These are phyloP conservation scores for Candida piceae DNA, from an alignment of 805 yeast genomes.

Conservation along the genomic window DNA sequence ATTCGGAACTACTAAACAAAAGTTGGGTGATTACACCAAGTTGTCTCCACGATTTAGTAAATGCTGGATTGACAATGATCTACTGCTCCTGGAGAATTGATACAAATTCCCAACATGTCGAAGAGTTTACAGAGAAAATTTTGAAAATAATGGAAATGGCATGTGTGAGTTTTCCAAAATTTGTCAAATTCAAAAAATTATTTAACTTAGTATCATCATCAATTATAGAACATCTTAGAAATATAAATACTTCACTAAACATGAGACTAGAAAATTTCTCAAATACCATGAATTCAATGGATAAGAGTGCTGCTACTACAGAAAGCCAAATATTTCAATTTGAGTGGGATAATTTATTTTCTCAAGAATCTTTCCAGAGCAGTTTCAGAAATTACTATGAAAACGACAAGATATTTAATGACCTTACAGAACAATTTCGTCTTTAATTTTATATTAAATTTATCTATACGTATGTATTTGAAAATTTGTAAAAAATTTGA, in stretches of 20 bases:
- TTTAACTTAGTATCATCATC: conserved; percentile 14
- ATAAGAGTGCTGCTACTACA: background rate
- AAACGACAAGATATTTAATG: conserved; percentile 10
- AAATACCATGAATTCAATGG: conserved; percentile 1
- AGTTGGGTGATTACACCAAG: conserved; percentile 17
- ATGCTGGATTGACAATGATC: conserved; percentile 19
- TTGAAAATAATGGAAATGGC: conserved; percentile 15
- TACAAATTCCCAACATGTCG: conserved; percentile 9
- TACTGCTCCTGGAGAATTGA: conserved; percentile 24
- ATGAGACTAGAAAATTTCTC: background rate
- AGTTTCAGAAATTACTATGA: conserved; percentile 20
- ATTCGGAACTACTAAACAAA: conserved; percentile 7
- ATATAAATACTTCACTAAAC: conserved; percentile 1
- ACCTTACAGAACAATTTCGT: conserved; percentile 9
- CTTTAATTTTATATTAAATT: too few relatives aligned
- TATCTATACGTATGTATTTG: too few relatives aligned
- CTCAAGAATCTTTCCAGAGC: conserved; percentile 21
- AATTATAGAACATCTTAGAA: conserved; percentile 14
- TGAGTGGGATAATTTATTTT: conserved; percentile 23
- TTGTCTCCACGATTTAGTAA: conserved; percentile 18
- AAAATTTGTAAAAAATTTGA: too few relatives aligned
- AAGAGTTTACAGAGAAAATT: conserved; percentile 11
- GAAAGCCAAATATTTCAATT: conserved; percentile 7
- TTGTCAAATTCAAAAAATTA: conserved; percentile 14
- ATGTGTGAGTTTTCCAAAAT: conserved; percentile 11